Conservation (phyloP, 2,329 filamentous ascomycete genomes). For the Emergomyces orientalis region DNA sequence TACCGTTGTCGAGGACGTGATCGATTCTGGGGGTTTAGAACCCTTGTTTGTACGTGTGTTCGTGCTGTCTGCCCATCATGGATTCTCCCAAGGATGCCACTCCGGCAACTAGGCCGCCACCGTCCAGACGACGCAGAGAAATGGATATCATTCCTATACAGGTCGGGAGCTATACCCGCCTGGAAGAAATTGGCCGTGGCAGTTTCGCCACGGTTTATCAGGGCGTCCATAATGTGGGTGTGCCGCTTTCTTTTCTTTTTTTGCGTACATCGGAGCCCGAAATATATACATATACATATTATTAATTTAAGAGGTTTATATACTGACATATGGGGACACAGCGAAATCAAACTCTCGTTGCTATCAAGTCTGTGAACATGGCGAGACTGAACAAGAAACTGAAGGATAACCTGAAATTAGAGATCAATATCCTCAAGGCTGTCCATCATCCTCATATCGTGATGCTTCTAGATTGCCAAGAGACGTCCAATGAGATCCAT, state of each 20-base stretch:
- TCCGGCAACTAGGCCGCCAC: conserved; percentile 35
- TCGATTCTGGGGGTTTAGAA: conserved; percentile 1
- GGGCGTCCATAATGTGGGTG: conserved; percentile 70
- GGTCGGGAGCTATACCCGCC: conserved; percentile 70
- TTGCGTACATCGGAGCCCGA: not conserved
- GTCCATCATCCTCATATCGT: conserved; percentile 96
- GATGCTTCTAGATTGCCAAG: conserved; percentile 86
- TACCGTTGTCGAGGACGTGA: conserved; percentile 11
- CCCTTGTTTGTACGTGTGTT: not conserved
- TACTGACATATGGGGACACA: conserved; percentile 8
- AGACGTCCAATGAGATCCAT: conserved; percentile 81
- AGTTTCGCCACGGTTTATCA: conserved; percentile 96
- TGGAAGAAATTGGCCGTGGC: conserved; percentile 88
- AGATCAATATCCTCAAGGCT: conserved; percentile 90
- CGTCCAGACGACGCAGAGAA: conserved; percentile 26
- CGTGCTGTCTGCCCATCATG: conserved; percentile 11
- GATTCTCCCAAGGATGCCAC: conserved; percentile 20
- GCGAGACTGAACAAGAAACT: conserved; percentile 89
- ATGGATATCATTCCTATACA: conserved; percentile 26
- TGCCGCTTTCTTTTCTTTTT: not conserved
- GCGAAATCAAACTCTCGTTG: conserved; percentile 67
- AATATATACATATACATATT: no score
- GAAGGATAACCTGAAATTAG: conserved; percentile 87
- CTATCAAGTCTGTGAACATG: conserved; percentile 93
- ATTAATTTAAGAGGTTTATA: not conserved